A percentile compares a stretch with the other conserved stretches of the same genome.
These are phyloP conservation scores for Cryphonectria japonica DNA, from an alignment of 2,329 filamentous ascomycete species.

Conservation along the genomic window DNA sequence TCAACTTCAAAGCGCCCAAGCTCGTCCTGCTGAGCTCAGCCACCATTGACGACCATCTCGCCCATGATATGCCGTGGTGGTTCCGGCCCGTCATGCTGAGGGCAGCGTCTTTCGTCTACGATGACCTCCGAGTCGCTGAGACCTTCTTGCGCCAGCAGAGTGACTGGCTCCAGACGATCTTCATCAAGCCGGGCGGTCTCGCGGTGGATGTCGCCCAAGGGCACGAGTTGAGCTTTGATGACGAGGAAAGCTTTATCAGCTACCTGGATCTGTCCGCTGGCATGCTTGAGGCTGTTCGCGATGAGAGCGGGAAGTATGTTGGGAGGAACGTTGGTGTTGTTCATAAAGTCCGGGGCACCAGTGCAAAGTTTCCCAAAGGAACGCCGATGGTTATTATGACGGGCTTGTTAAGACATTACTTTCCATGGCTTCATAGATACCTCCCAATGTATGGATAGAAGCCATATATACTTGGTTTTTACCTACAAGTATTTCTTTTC, in stretches of 20 bases:
- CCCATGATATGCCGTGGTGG: constrained; percentile 35
- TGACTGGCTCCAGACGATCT: constrained; percentile 44
- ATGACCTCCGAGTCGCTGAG: constrained; percentile 43
- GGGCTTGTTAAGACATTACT: constrained; percentile 40
- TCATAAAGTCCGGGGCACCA: constrained; percentile 30
- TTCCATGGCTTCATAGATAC: constrained; percentile 41
- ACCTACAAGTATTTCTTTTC: not conserved
- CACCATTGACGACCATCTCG: constrained; percentile 45
- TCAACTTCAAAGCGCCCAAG: constrained; percentile 36
- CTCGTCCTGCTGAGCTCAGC: constrained; percentile 49
- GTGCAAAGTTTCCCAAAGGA: constrained; percentile 40
- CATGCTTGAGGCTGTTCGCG: constrained; percentile 52
- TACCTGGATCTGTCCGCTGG: constrained; percentile 50
- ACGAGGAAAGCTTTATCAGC: constrained; percentile 42
- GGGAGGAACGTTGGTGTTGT: constrained; percentile 35
- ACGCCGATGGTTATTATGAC: constrained; percentile 39
- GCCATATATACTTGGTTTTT: not conserved
- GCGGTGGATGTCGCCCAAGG: constrained; percentile 43
- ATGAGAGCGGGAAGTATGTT: constrained; percentile 36
- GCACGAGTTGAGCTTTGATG: constrained; percentile 44
- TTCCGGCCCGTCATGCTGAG: constrained; percentile 37
- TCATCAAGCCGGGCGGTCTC: constrained; percentile 48
- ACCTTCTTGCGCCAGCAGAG: constrained; percentile 41
- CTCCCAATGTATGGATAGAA: not conserved
- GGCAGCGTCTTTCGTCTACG: constrained; percentile 43